These are phyloP conservation scores for Aspergillus ochraceus DNA, from an alignment of 2,329 filamentous ascomycete species.

Conservation along the genomic window DNA sequence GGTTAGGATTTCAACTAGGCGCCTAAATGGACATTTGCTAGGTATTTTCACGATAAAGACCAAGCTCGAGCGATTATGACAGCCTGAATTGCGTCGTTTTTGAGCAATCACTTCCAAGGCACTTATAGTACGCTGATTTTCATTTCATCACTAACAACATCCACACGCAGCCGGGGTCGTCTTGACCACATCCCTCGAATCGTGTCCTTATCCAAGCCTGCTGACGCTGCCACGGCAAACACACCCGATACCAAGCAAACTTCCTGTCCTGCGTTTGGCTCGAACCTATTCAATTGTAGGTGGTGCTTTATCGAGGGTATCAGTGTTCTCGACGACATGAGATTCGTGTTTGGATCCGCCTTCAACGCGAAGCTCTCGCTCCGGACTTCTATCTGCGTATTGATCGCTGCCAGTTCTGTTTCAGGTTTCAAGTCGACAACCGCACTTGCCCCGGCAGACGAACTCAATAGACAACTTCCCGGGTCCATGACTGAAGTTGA, in stretches of 20 bases:
- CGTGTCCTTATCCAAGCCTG: neutral
- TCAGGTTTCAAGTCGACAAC: neutral
- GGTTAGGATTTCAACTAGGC: too few species aligned
- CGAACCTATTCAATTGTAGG: neutral
- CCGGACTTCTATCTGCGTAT: neutral
- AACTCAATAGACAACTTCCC: neutral
- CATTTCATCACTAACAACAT: neutral
- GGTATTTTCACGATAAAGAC: too few species aligned
- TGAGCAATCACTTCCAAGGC: too few species aligned
- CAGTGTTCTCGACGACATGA: slow-evolving; percentile 5
- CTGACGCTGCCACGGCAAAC: slow-evolving; percentile 7
- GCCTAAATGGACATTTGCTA: too few species aligned
- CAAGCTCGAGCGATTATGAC: too few species aligned
- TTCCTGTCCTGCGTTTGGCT: neutral
- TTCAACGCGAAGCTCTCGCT: neutral
- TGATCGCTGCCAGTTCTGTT: neutral
- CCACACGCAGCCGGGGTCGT: neutral
- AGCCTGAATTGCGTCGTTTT: too few species aligned
- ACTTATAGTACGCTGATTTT: neutral
- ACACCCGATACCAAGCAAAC: slow-evolving; percentile 5
- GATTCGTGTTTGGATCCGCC: slow-evolving; percentile 12
- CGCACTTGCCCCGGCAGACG: neutral
- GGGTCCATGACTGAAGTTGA: neutral
- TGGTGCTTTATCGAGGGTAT: slow-evolving; percentile 5
- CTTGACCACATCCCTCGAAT: slow-evolving; percentile 7